Evolutionary conservation across 2,329 filamentous ascomycete genomes (phyloP).

Genomic region (Raffaelea albimanens): DNA sequence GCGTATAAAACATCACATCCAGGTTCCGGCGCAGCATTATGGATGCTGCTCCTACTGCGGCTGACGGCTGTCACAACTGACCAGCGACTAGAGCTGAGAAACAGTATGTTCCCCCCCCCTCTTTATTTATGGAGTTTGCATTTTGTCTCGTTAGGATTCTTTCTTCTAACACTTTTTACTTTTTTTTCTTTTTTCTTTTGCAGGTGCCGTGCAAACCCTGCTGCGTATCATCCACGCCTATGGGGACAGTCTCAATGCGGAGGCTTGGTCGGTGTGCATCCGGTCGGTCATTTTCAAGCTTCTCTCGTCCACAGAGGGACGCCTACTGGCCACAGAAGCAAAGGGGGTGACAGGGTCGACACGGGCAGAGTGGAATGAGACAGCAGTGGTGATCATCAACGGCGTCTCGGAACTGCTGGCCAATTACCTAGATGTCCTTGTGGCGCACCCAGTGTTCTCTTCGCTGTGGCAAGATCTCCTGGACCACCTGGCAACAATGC

Average conservation of each 20-base stretch:
- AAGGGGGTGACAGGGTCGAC: conserved; percentile 29
- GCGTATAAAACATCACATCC: conserved; percentile 49
- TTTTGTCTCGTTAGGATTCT: conserved; percentile 1
- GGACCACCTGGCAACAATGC: conserved; percentile 53
- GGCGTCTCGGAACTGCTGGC: conserved; percentile 66
- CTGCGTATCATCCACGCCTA: conserved; percentile 89
- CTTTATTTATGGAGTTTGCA: conserved; percentile 1
- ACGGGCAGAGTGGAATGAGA: conserved; percentile 59
- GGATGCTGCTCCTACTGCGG: conserved; percentile 66
- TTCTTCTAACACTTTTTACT: conserved; percentile 23
- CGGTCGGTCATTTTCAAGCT: conserved; percentile 73
- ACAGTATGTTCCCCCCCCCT: conserved; percentile 40
- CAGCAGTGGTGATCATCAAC: conserved; percentile 62
- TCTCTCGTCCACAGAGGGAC: conserved; percentile 57
- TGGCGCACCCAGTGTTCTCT: conserved; percentile 56
- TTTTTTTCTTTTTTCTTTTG: background rate
- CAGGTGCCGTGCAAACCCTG: conserved; percentile 76
- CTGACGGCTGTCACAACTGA: conserved; percentile 65
- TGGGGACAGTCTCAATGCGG: conserved; percentile 65
- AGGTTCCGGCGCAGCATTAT: conserved; percentile 61
- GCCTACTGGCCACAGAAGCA: conserved; percentile 32
- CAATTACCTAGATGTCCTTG: conserved; percentile 66
- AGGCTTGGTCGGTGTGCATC: conserved; percentile 77
- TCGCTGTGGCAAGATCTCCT: conserved; percentile 69
- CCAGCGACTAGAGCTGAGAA: conserved; percentile 64